phyloP scores from a whole-genome alignment of 768 basidiomycete genomes.

The Russula compacta region DNA sequence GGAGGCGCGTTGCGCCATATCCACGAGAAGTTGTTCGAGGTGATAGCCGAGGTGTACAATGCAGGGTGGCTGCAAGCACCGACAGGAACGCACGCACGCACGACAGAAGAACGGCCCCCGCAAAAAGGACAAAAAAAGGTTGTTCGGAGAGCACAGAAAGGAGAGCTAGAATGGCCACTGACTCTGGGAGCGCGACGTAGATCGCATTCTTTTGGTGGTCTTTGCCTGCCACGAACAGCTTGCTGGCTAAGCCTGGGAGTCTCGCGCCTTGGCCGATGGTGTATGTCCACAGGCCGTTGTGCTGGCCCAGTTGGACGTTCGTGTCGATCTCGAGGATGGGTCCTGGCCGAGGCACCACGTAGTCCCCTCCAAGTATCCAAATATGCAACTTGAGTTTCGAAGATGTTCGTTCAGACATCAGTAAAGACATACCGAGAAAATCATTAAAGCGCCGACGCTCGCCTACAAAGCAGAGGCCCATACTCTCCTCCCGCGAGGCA shows the following conservation, averaged over 20 bases:
- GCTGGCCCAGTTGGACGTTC: conserved; percentile 47
- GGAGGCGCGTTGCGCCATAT: conserved; percentile 63
- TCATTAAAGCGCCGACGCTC: conserved; percentile 60
- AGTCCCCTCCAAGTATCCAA: conserved; percentile 46
- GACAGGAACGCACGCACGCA: not conserved
- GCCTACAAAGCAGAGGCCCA: conserved; percentile 94
- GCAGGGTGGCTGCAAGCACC: conserved; percentile 43
- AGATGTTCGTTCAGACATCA: not conserved
- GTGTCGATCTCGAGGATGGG: conserved; percentile 50
- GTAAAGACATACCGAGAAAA: conserved; percentile 53
- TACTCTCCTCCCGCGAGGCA: conserved; percentile 72
- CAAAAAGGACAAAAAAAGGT: not conserved
- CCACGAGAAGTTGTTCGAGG: conserved; percentile 55
- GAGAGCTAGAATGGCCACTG: conserved; percentile 7
- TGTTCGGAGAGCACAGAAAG: not conserved
- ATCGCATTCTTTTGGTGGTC: conserved; percentile 53
- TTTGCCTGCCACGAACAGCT: conserved; percentile 70
- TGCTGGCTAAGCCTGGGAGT: conserved; percentile 48
- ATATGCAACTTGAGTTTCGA: not conserved
- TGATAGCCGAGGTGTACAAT: conserved; percentile 33
- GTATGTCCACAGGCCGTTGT: conserved; percentile 74
- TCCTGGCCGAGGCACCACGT: conserved; percentile 62
- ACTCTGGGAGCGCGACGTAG: conserved; percentile 71
- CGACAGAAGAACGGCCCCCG: not conserved
- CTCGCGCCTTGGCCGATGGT: conserved; percentile 79